phyloP scores from a whole-genome alignment of 345 rosid species.

The Ceriops tagal region DNA sequence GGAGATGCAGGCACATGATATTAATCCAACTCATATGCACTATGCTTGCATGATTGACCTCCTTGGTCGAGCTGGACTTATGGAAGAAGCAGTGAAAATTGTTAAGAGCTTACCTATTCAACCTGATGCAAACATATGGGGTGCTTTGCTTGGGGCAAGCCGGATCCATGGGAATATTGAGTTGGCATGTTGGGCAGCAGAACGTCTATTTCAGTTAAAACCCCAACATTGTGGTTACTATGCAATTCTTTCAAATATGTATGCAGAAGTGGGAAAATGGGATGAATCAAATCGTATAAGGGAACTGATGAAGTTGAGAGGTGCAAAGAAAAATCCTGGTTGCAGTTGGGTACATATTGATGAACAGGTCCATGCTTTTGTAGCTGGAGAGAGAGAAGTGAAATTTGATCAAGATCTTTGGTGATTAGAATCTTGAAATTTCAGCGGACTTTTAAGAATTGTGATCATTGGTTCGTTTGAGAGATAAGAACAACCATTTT shows the following conservation, averaged over 20 bases:
- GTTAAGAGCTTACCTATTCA: not conserved
- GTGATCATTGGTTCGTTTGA: too few species aligned
- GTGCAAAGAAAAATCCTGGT: conserved; percentile 1
- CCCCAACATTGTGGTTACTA: conserved; percentile 2
- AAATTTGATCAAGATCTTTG: not conserved
- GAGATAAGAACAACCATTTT: too few species aligned
- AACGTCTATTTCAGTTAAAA: not conserved
- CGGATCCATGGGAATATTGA: conserved; percentile 2
- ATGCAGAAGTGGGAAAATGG: conserved; percentile 1
- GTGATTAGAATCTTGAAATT: not conserved
- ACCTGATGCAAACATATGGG: not conserved
- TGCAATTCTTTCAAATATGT: conserved; percentile 5
- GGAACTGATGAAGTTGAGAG: conserved; percentile 4
- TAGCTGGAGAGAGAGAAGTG: not conserved
- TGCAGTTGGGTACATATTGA: not conserved
- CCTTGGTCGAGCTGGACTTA: conserved; percentile 3
- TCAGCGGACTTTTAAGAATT: not conserved
- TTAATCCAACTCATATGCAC: not conserved
- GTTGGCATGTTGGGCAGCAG: not conserved
- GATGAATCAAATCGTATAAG: not conserved
- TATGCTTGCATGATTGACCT: conserved; percentile 4
- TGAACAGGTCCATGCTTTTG: not conserved
- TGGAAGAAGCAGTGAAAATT: not conserved
- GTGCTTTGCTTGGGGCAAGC: conserved; percentile 4
- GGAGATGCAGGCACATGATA: not conserved